A percentile compares a stretch with the other conserved stretches of the same genome.
These are phyloP conservation scores for Euphorbia lathyris DNA, from an alignment of 345 rosid genomes.

Conservation along the genomic window DNA sequence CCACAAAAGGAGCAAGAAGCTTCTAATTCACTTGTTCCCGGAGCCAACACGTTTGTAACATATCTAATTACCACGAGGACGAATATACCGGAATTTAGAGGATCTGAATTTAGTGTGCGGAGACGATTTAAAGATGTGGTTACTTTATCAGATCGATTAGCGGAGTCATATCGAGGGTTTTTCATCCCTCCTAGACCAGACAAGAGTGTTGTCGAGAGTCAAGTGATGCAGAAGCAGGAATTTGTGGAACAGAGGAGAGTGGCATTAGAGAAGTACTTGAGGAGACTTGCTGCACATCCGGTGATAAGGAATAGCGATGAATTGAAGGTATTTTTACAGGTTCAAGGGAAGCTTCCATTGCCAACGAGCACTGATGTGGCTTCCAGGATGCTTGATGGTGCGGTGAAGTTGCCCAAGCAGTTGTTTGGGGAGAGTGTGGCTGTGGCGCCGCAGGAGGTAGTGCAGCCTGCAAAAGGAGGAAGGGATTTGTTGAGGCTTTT, in stretches of 20 bases:
- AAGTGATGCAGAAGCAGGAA: constrained; percentile 97
- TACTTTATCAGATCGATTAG: constrained; percentile 71
- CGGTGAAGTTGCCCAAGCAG: constrained; percentile 82
- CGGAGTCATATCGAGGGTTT: constrained; percentile 80
- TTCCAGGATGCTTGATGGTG: constrained; percentile 91
- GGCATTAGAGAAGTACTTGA: constrained; percentile 81
- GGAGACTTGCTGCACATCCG: constrained; percentile 66
- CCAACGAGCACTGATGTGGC: constrained; percentile 73
- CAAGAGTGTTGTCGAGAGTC: constrained; percentile 90
- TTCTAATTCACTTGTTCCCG: constrained; percentile 74
- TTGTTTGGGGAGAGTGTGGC: constrained; percentile 67
- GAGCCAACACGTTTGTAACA: constrained; percentile 66
- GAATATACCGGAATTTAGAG: constrained; percentile 64
- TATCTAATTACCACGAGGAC: constrained; percentile 81
- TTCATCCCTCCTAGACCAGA: constrained; percentile 91
- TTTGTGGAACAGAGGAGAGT: constrained; percentile 93
- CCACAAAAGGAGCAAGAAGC: constrained; percentile 82
- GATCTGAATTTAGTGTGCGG: constrained; percentile 66
- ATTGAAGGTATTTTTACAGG: constrained; percentile 71
- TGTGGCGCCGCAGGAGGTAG: constrained; percentile 69
- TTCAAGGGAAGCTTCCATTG: constrained; percentile 69
- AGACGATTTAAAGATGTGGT: constrained; percentile 84
- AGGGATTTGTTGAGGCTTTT: constrained; percentile 85
- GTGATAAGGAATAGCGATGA: constrained; percentile 80
- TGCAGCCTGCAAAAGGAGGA: constrained; percentile 86